These are phyloP conservation scores for Benincasa hispida DNA, from an alignment of 306 rosid species.

Conservation along the genomic window DNA sequence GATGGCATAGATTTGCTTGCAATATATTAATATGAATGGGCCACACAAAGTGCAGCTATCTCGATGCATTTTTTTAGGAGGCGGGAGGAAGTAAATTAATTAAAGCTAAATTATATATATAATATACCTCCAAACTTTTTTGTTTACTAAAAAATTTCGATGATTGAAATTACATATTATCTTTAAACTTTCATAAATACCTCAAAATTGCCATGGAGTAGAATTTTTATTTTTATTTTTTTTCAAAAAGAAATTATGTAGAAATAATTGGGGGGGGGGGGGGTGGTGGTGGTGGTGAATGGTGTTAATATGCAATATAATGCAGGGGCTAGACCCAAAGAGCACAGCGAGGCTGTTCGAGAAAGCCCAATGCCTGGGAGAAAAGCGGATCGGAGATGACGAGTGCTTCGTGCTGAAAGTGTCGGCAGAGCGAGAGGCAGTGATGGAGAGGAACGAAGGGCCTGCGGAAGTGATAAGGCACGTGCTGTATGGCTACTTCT, in stretches of 20 bases:
- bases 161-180: no score
- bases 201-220: no score
- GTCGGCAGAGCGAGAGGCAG: conserved; percentile 63
- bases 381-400: conserved; percentile 56
- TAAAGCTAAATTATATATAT: no score
- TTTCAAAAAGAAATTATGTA: no score
- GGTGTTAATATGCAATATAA: neutral
- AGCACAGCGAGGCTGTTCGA: conserved; percentile 73
- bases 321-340: conserved; percentile 84
- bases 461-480: conserved; percentile 88
- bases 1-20: neutral
- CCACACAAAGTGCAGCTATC: neutral
- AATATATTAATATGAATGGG: neutral
- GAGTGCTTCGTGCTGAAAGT: conserved; percentile 86
- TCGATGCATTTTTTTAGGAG: neutral
- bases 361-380: conserved; percentile 93
- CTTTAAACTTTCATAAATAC: no score
- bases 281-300: no score
- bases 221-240: no score
- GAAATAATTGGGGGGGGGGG: neutral
- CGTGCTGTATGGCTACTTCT: conserved; percentile 74
- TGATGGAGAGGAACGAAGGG: conserved; percentile 76
- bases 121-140: no score
- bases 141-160: no score
- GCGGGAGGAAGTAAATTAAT: no score